Evolutionary conservation across 305 asterid genomes (phyloP).

Genomic region (Euphrasia arctica): DNA sequence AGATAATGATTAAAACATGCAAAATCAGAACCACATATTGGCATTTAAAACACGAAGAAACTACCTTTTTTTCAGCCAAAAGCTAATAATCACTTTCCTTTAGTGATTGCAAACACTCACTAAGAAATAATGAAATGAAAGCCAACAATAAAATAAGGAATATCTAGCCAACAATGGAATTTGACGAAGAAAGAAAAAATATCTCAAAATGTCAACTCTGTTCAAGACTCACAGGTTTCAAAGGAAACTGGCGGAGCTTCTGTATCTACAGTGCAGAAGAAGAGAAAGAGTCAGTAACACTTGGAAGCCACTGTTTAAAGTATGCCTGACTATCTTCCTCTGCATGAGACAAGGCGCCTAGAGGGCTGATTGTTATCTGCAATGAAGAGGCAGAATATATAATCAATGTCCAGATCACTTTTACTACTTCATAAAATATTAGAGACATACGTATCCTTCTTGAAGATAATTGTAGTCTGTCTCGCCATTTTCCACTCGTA

Average conservation of each 20-base stretch:
- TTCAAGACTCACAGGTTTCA: constrained; percentile 14
- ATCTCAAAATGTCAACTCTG: not conserved
- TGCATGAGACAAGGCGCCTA: constrained; percentile 67
- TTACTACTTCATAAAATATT: constrained; percentile 15
- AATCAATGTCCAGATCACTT: constrained; percentile 16
- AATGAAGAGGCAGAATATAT: constrained; percentile 25
- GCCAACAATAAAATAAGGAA: not conserved
- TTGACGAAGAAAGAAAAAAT: not conserved
- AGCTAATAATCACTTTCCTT: not conserved
- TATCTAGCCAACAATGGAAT: not conserved
- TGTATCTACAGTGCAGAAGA: constrained; percentile 42
- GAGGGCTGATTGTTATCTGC: constrained; percentile 77
- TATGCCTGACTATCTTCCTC: constrained; percentile 46
- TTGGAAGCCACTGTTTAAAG: constrained; percentile 58
- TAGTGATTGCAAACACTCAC: not conserved
- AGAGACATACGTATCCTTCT: constrained; percentile 70
- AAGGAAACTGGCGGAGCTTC: constrained; percentile 23
- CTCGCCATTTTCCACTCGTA: constrained; percentile 52
- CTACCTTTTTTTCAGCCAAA: constrained; percentile 2
- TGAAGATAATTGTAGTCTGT: constrained; percentile 62
- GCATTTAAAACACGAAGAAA: not conserved
- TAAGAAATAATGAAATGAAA: not conserved
- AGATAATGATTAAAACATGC: not conserved
- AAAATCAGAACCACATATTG: not conserved
- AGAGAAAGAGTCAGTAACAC: constrained; percentile 35